Conservation (phyloP, 352 stramenopile species). For the Thraustotheca clavata region DNA sequence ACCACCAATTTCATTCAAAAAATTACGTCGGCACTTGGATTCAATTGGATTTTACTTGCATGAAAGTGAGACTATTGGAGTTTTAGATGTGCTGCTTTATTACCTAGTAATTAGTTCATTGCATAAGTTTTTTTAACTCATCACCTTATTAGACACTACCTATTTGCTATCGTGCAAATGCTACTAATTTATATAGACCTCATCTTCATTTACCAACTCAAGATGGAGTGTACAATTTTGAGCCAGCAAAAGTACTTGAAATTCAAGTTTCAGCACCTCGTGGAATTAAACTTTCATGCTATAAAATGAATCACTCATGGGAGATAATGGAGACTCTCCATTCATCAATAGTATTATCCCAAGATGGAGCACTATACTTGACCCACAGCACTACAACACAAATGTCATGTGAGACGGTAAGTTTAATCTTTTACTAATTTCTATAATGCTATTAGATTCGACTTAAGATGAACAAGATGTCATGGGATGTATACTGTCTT, state of each 20-base stretch:
- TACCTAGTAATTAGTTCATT: neutral
- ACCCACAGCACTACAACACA: neutral
- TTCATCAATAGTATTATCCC: neutral
- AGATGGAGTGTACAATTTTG: neutral
- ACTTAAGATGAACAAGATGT: neutral
- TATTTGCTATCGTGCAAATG: neutral
- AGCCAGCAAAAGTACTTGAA: neutral
- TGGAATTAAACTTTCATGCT: neutral
- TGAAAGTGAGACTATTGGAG: neutral
- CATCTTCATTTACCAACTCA: neutral
- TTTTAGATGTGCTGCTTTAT: neutral
- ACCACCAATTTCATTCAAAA: neutral
- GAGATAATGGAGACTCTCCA: neutral
- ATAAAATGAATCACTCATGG: neutral
- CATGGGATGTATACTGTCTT: neutral
- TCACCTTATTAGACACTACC: constrained; percentile 1
- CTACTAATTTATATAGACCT: neutral
- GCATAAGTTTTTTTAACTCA: neutral
- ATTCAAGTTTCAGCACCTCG: neutral
- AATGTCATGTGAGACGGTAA: neutral
- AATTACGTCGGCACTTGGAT: neutral
- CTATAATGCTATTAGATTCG: neutral
- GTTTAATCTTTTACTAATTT: neutral
- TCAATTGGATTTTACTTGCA: neutral
- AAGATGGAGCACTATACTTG: neutral